Conservation (phyloP, 306 rosid genomes). For the Delonix regia region DNA sequence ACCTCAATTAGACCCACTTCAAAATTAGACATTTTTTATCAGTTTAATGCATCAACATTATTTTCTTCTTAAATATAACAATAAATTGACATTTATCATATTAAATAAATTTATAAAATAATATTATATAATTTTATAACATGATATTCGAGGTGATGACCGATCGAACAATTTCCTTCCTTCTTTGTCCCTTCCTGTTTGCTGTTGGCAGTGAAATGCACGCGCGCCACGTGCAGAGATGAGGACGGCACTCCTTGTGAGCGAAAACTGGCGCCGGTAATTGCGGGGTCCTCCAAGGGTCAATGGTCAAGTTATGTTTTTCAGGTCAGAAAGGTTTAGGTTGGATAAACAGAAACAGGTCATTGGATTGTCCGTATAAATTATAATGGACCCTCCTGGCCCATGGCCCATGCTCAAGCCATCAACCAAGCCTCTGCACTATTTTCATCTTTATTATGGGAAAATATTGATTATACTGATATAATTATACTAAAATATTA, state of each 20-base stretch:
- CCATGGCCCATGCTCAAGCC: background rate
- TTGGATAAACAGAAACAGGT: background rate
- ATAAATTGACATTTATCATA: no score
- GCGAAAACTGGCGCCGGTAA: conserved; percentile 55
- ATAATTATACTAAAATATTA: no score
- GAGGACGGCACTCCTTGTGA: background rate
- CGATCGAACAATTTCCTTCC: background rate
- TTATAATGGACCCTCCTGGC: background rate
- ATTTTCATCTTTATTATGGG: no score
- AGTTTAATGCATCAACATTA: no score
- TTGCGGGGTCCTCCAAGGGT: conserved; percentile 45
- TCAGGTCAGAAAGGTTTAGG: conserved; percentile 48
- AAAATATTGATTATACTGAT: no score
- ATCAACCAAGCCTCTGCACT: no score
- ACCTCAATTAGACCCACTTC: background rate
- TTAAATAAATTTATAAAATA: no score
- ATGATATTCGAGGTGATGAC: background rate
- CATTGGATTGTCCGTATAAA: background rate
- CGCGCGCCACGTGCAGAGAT: background rate
- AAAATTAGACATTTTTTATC: background rate
- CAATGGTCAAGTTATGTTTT: background rate
- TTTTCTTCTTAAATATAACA: no score
- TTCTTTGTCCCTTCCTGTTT: background rate
- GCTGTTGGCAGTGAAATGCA: conserved; percentile 28
- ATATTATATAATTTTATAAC: no score